A percentile compares a stretch with the other conserved stretches of the same genome.
These are phyloP conservation scores for Trichoderma asperelloides DNA, from an alignment of 495 filamentous ascomycete genomes.

Conservation along the genomic window DNA sequence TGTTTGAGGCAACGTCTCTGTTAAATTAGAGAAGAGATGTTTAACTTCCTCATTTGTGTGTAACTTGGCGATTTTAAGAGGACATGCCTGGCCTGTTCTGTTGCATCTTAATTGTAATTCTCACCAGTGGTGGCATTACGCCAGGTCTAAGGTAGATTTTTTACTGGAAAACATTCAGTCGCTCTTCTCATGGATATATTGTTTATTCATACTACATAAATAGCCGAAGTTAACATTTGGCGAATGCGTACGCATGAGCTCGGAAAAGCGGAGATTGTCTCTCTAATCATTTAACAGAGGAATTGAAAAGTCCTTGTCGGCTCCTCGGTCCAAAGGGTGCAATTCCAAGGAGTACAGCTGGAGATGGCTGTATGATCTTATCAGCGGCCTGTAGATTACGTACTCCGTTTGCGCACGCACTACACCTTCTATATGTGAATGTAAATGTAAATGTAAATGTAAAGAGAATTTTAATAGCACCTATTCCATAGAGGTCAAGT, in stretches of 20 bases:
- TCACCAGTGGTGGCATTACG: neutral
- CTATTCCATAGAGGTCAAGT: neutral
- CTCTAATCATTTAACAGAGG: neutral
- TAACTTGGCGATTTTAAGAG: neutral
- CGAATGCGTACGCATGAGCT: neutral
- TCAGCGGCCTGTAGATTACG: too few species aligned
- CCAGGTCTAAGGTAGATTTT: neutral
- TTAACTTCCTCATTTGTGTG: neutral
- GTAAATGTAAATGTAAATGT: neutral
- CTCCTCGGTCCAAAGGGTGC: neutral
- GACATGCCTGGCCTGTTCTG: neutral
- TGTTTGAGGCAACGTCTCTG: too few species aligned
- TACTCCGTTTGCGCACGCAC: neutral
- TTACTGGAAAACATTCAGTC: neutral
- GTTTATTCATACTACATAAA: neutral
- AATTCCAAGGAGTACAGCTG: neutral
- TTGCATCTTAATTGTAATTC: neutral
- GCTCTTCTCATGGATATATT: neutral
- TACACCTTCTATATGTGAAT: neutral
- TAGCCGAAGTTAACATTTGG: neutral
- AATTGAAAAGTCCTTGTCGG: neutral
- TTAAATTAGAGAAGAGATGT: too few species aligned
- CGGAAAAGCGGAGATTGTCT: neutral
- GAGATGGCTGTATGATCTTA: too few species aligned
- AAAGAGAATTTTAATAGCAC: neutral